Percentiles rank a stretch among this genome's conserved stretches.
Conservation (phyloP, 163 green algal genomes). For the Chloromonas sp. region DNA sequence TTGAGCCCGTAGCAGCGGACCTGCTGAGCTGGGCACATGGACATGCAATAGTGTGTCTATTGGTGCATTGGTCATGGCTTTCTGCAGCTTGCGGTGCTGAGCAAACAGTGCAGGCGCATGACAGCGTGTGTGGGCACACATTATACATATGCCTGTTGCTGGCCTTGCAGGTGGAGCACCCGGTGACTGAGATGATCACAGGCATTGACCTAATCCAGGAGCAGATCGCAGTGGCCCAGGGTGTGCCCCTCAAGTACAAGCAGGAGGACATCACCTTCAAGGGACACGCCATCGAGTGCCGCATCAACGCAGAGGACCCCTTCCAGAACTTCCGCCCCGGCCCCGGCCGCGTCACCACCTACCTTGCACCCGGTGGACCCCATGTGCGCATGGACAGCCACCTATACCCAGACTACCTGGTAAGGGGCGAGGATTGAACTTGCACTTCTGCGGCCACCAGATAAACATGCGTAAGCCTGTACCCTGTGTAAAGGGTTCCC, state of each 20-base stretch:
- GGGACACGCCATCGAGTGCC: constrained; percentile 92
- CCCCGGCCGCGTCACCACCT: constrained; percentile 53
- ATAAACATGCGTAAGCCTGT: no score
- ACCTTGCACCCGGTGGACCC: constrained; percentile 58
- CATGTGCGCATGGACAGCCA: constrained; percentile 94
- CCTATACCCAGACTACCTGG: constrained; percentile 93
- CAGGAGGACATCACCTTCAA: constrained; percentile 78
- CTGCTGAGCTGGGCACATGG: no score
- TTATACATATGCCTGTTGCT: no score
- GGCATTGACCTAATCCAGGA: constrained; percentile 93
- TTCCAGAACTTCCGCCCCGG: constrained; percentile 94
- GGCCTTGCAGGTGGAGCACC: constrained; percentile 85
- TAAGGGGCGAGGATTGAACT: neutral
- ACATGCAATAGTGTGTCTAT: no score
- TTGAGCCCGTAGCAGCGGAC: no score
- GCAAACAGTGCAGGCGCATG: no score
- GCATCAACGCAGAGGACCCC: constrained; percentile 94
- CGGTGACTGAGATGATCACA: constrained; percentile 97
- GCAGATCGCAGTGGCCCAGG: constrained; percentile 88
- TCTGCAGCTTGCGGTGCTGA: no score
- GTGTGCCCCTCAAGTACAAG: constrained; percentile 62
- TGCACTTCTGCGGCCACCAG: no score
- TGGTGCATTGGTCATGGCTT: no score
- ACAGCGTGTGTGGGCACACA: no score
- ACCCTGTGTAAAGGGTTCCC: no score